Evolutionary conservation across 257 asterid species (phyloP).

Genomic region (Fraxinus americana): DNA sequence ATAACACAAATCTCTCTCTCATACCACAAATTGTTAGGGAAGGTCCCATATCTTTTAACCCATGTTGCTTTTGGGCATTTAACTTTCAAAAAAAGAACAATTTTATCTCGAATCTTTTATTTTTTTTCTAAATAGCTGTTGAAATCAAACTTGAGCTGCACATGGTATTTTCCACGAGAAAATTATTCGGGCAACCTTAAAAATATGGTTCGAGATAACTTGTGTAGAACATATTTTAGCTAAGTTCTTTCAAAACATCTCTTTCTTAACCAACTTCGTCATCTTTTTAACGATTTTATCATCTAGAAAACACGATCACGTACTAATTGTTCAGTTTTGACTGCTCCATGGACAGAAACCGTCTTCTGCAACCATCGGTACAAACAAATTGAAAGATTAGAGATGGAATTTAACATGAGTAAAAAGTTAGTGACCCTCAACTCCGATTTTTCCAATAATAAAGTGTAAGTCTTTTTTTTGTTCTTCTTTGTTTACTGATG

Average conservation of each 20-base stretch:
- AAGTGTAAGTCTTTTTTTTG: slow-evolving; percentile 11
- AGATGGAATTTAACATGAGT: neutral
- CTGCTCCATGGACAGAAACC: neutral
- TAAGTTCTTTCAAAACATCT: too few species aligned
- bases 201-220: too few species aligned
- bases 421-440: neutral
- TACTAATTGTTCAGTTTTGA: neutral
- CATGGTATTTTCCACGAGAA: too few species aligned
- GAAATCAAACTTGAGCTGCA: too few species aligned
- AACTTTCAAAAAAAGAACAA: neutral
- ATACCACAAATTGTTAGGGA: neutral
- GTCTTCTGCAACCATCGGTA: neutral
- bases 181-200: too few species aligned
- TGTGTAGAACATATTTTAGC: too few species aligned
- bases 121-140: neutral
- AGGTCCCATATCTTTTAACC: neutral
- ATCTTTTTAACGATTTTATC: neutral
- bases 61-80: neutral
- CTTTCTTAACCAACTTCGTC: too few species aligned
- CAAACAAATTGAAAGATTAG: neutral
- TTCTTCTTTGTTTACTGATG: neutral
- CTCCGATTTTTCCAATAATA: neutral
- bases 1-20: neutral
- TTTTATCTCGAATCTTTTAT: neutral
- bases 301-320: neutral